These are phyloP conservation scores for Theobroma grandiflorum DNA, from an alignment of 441 rosid genomes.

Conservation along the genomic window DNA sequence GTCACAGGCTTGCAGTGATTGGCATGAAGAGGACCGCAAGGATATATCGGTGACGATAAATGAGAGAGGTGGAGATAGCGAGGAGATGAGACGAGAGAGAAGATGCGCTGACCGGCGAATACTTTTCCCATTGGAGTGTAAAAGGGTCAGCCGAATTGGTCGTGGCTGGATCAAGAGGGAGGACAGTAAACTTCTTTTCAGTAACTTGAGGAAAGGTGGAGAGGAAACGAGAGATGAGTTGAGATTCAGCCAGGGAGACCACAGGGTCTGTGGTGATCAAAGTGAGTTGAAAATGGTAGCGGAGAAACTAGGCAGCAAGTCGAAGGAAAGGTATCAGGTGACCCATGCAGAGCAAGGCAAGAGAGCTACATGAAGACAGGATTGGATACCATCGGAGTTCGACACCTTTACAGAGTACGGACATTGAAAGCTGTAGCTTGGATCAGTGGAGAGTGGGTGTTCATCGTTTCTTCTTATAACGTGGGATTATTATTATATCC, in stretches of 20 bases:
- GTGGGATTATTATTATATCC: too few relatives aligned
- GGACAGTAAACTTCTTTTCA: slow-evolving; percentile 31
- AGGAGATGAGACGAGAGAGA: slow-evolving; percentile 37
- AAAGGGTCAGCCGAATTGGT: slow-evolving; percentile 38
- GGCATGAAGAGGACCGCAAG: slow-evolving; percentile 29
- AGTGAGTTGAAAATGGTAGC: slow-evolving; percentile 34
- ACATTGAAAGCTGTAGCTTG: too few relatives aligned
- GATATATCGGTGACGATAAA: slow-evolving; percentile 36
- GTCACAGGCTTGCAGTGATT: slow-evolving; percentile 25
- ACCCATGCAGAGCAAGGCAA: slow-evolving; percentile 37
- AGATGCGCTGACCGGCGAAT: slow-evolving; percentile 36
- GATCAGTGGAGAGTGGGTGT: too few relatives aligned
- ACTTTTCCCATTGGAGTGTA: slow-evolving; percentile 33
- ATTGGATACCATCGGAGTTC: not conserved
- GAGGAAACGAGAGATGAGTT: slow-evolving; percentile 33
- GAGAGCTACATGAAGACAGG: slow-evolving; percentile 34
- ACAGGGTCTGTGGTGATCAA: slow-evolving; percentile 37
- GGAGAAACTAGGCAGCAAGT: slow-evolving; percentile 33
- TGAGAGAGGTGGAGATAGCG: slow-evolving; percentile 24
- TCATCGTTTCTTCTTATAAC: too few relatives aligned
- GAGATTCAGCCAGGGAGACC: slow-evolving; percentile 41
- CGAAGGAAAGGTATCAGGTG: slow-evolving; percentile 42
- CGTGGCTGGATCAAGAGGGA: slow-evolving; percentile 20
- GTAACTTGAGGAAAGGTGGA: slow-evolving; percentile 36
- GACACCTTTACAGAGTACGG: not conserved